A percentile compares a stretch with the other conserved stretches of the same genome.
Evolutionary conservation across 495 filamentous ascomycete species (phyloP).

Genomic region (Choiromyces venosus): DNA sequence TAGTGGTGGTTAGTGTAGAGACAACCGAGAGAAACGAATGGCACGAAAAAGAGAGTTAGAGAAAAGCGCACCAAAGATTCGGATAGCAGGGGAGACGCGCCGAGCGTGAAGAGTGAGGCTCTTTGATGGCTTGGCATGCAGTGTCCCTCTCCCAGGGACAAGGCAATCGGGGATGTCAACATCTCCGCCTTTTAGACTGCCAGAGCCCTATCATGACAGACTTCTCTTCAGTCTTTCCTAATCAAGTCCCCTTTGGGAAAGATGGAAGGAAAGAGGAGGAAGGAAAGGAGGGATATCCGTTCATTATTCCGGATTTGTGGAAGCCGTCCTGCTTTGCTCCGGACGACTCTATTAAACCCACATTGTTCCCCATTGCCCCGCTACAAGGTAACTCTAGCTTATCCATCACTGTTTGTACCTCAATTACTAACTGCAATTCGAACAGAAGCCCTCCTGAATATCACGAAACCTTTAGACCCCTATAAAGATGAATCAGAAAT

Average conservation of each 20-base stretch:
- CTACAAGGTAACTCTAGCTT: conserved; percentile 30
- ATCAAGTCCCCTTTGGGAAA: conserved; percentile 10
- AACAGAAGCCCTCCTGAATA: conserved; percentile 18
- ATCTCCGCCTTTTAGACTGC: background rate
- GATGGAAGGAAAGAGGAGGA: background rate
- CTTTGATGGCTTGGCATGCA: background rate
- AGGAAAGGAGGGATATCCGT: conserved; percentile 51
- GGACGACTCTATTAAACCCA: conserved; percentile 21
- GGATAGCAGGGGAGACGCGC: background rate
- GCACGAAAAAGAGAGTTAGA: background rate
- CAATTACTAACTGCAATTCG: background rate
- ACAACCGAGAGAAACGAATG: background rate
- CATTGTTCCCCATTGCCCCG: conserved; percentile 35
- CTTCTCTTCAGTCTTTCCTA: conserved; percentile 24
- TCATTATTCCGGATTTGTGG: conserved; percentile 67
- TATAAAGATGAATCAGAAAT: conserved; percentile 4
- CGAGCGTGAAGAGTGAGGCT: conserved; percentile 12
- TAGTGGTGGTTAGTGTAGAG: conserved; percentile 1
- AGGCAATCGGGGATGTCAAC: background rate
- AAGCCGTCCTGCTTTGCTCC: conserved; percentile 47
- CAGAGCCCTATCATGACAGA: conserved; percentile 18
- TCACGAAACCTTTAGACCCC: conserved; percentile 4
- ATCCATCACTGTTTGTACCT: background rate
- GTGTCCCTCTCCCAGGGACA: background rate
- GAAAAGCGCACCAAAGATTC: background rate